Conservation (phyloP, 164 flowering plant species). For the Vitis vinifera region ASM3070453v1 NC_081819.1:20721501-20722000, state of each 20-base stretch:
- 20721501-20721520: too few species aligned
- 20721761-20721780: conserved; percentile 50
- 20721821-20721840: conserved; percentile 64
- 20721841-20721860: conserved; percentile 44
- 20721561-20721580: too few species aligned
- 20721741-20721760: conserved; percentile 36
- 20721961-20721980: conserved; percentile 49
- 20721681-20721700: conserved; percentile 39
- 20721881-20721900: conserved; percentile 86
- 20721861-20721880: conserved; percentile 39
- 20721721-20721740: conserved; percentile 31
- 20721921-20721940: conserved; percentile 52
- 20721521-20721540: too few species aligned
- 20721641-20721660: conserved; percentile 32
- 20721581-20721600: too few species aligned
- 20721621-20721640: too few species aligned
- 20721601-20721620: too few species aligned
- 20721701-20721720: conserved; percentile 44
- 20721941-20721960: conserved; percentile 39
- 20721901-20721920: conserved; percentile 54
- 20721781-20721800: conserved; percentile 38
- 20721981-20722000: not conserved
- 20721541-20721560: too few species aligned
- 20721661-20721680: conserved; percentile 41
- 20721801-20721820: conserved; percentile 63